phyloP scores from a whole-genome alignment of 805 yeast species.

The Lipomyces japonicus region DNA sequence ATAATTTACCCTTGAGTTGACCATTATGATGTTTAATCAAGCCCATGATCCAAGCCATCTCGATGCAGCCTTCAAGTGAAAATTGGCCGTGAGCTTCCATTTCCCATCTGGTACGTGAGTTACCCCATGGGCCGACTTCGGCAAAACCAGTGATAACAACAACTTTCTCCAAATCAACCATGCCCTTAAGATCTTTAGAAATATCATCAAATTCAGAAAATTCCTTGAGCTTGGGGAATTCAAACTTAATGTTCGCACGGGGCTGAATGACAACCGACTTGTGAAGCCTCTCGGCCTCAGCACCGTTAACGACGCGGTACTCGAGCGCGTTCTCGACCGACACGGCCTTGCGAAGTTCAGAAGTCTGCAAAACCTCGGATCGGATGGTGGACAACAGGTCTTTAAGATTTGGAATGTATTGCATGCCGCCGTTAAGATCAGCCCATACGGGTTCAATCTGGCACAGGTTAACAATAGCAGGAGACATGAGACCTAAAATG shows the following conservation, averaged over 20 bases:
- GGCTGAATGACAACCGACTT: constrained; percentile 76
- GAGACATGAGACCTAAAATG: constrained; percentile 87
- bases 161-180: constrained; percentile 86
- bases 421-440: constrained; percentile 98
- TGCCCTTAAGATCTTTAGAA: constrained; percentile 66
- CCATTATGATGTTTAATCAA: constrained; percentile 93
- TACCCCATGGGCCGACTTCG: constrained; percentile 99
- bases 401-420: constrained; percentile 85
- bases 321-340: constrained; percentile 90
- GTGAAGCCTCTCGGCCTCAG: constrained; percentile 80
- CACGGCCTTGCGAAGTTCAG: constrained; percentile 93
- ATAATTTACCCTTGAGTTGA: constrained; percentile 71
- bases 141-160: constrained; percentile 96
- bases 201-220: constrained; percentile 56
- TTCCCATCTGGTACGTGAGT: constrained; percentile 98
- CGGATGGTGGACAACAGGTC: constrained; percentile 79
- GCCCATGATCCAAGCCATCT: constrained; percentile 99
- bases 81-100: constrained; percentile 95
- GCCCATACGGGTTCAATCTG: constrained; percentile 96
- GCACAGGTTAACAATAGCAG: constrained; percentile 77
- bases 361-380: constrained; percentile 64
- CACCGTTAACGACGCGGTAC: constrained; percentile 80
- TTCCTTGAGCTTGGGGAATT: constrained; percentile 83
- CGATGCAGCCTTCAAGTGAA: constrained; percentile 95
- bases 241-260: constrained; percentile 89